phyloP scores from a whole-genome alignment of 257 asterid species.

The Orobanche coerulescens region DNA sequence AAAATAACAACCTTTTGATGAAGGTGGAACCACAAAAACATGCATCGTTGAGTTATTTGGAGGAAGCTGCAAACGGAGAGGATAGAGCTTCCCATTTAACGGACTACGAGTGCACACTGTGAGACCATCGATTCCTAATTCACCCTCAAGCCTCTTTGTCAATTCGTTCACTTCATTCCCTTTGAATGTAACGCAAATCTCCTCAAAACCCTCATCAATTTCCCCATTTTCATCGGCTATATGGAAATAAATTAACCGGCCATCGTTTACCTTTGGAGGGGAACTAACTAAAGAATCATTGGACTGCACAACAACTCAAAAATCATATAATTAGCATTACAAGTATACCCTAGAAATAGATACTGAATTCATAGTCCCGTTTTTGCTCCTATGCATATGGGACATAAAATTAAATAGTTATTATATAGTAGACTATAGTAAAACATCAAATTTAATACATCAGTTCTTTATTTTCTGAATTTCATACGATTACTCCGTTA shows the following conservation, averaged over 20 bases:
- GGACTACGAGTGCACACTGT: slow-evolving; percentile 72
- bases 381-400: not conserved
- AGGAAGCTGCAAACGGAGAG: slow-evolving; percentile 92
- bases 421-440: too few species aligned
- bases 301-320: slow-evolving; percentile 41
- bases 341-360: not conserved
- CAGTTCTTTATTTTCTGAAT: not conserved
- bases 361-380: not conserved
- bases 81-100: slow-evolving; percentile 73
- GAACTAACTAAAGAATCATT: slow-evolving; percentile 50
- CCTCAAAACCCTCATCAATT: slow-evolving; percentile 59
- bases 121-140: slow-evolving; percentile 49
- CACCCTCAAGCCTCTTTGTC: slow-evolving; percentile 50
- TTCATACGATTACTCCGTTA: not conserved
- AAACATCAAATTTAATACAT: not conserved
- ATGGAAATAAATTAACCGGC: slow-evolving; percentile 51
- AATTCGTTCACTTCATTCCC: slow-evolving; percentile 58
- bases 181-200: slow-evolving; percentile 51
- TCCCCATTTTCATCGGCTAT: slow-evolving; percentile 62
- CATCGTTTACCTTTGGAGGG: slow-evolving; percentile 60
- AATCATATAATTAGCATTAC: not conserved
- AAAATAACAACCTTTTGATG: slow-evolving; percentile 44
- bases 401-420: too few species aligned
- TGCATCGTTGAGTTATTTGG: slow-evolving; percentile 75
- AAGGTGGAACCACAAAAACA: slow-evolving; percentile 55